Evolutionary conservation across 768 basidiomycete species (phyloP), one percentile per base, ranked within the genome.

Genomic region (Mycena capillaripes): DNA sequence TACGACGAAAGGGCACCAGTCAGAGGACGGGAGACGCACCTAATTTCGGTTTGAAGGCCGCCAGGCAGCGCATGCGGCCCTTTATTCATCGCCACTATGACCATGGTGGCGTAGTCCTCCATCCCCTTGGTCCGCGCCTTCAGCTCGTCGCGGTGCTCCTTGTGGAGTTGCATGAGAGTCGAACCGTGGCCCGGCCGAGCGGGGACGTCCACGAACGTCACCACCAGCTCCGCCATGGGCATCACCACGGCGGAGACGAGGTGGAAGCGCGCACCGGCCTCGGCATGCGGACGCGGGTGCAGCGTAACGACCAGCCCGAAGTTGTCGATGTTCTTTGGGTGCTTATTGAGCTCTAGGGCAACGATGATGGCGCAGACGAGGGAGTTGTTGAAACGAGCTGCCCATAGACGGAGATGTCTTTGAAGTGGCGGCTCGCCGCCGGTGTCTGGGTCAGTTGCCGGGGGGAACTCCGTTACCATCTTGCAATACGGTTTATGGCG

Each of bases 401-500:
- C 64, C 69, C 68, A 75, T 25, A 73, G 71, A 21, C 69, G 71
- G 11, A 75, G 67, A 19, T 75, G 66, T 19, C 75, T 64, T 11
- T 66, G 63, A 11, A 72, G 65, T 10, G 71, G 21, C 0, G 64
- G 67, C 50, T 72, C 74, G 55, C 67, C 74, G 5, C 69, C 62
- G 21, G 56, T 71, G 40, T 60, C 63, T n/a, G 46, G 74, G 74
- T 66, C 71, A 10, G 23, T 30, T 21, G 46, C 4, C 0, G 72
- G 58, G 9, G 67, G 62, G 23, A 60, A 66, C 44, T 40, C 42
- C 2, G 4, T 53, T 2, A 38, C 55, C 27, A 63, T 38, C 57
- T 52, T 40, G 42, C 75, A 75, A 23, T 30, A 52, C 16, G 75
- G 23, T 50, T 75, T 75, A 30, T 75, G 71, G 30, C 63, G 59